Evolutionary conservation across 1,139 yeast genomes (phyloP).

Genomic region (Saccharomyces pastorianus): DNA sequence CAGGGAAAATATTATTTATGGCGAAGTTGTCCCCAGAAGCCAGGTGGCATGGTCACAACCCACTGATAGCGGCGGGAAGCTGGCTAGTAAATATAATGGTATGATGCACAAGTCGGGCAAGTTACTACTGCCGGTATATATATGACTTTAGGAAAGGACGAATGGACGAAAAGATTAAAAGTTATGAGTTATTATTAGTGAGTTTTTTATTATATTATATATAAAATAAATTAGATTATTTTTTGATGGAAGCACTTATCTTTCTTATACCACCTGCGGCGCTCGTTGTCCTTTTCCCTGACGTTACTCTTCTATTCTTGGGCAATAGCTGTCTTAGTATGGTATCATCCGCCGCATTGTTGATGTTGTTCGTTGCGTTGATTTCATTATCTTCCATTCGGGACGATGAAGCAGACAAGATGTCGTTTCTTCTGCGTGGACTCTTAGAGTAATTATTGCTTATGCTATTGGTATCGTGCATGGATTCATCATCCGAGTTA

Average conservation of each 20-base stretch:
- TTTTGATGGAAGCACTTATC: constrained; percentile 27
- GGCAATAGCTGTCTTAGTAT: constrained; percentile 26
- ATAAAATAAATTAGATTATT: constrained; percentile 8
- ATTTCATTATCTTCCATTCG: constrained; percentile 2
- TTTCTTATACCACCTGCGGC: constrained; percentile 30
- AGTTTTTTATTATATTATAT: background rate
- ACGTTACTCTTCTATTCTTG: constrained; percentile 25
- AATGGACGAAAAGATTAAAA: too few species aligned
- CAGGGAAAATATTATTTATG: constrained; percentile 19
- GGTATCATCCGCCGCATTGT: constrained; percentile 9
- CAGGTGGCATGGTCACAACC: constrained; percentile 32
- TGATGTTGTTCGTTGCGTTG: constrained; percentile 3
- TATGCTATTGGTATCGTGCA: constrained; percentile 7
- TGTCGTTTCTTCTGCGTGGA: background rate
- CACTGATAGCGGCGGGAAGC: constrained; percentile 29
- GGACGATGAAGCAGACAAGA: background rate
- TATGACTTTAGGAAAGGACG: constrained; percentile 9
- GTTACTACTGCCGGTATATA: constrained; percentile 27
- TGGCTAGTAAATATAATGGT: constrained; percentile 28
- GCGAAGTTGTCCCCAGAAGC: constrained; percentile 16
- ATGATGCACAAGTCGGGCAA: constrained; percentile 28
- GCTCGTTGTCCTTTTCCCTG: constrained; percentile 29
- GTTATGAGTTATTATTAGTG: constrained; percentile 1
- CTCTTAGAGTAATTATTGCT: constrained; percentile 2
- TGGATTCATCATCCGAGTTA: constrained; percentile 3